Base-by-base conservation (phyloP, 345 rosid species). In the Toxicodendron radicans region DNA sequence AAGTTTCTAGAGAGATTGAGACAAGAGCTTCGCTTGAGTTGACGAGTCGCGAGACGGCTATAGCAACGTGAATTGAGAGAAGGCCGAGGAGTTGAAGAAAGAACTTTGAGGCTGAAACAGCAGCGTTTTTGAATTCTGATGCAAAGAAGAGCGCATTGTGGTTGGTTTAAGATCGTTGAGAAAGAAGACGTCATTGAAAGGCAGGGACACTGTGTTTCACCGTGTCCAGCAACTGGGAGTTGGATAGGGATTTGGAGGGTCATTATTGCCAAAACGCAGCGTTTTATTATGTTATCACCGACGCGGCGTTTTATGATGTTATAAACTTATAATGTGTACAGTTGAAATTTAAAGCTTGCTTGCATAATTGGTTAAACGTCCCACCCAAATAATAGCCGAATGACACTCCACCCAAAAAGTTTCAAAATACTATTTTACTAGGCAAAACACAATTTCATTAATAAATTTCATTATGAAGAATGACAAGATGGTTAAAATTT, bases 181-280 rank as follows among this genome's bases (percentile, higher is more conserved):
- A 89, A 78, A 30, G 96, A 87, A 71, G 92, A 88, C 70, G 98
- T 91, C 92, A 92, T 92, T 71, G 79, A 73, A 66, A 51, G 68
- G 60, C 66, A 72, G 63, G 72, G 21, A 56, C 49, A 51, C 49
- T 27, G 73, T 14, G 59, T 69, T 72, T 81, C 76, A 61, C 57
- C n/a, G 45, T 61, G 33, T 10, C 60, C 76, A 58, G 54, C 53
- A 53, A 62, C 72, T 52, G 68, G 68, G 64, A 27, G 35, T 41
- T 67, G 70, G 86, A 79, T 79, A 85, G 84, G 83, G 82, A 54
- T 57, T 27, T 33, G 70, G 71, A 61, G 57, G 48, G 51, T 58
- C 38, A 30, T 43, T 38, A 51, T 64, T 24, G 20, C 7, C 0
- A n/a, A 76, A 84, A 84, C 85, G 86, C 79, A 3, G 33, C 82